Conservation (phyloP, 805 yeast species). For the Candida maltosa region DNA sequence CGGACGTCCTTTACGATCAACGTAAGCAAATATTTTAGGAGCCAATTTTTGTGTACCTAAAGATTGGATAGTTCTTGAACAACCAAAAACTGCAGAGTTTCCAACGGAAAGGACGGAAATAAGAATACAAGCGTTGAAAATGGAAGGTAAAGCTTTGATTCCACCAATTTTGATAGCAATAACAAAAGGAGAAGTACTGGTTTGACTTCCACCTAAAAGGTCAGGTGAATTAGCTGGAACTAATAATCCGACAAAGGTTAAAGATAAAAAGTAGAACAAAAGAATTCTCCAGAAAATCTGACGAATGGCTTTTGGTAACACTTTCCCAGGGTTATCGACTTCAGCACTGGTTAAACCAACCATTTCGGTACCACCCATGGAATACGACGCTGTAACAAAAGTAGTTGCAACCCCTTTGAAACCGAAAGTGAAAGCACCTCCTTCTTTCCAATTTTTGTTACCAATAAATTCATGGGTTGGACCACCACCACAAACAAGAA, state of each 20-base stretch:
- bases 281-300: slow-evolving; percentile 44
- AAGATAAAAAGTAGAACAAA: slow-evolving; percentile 33
- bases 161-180: slow-evolving; percentile 64
- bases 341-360: slow-evolving; percentile 39
- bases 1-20: slow-evolving; percentile 42
- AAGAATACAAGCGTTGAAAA: slow-evolving; percentile 72
- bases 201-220: slow-evolving; percentile 47
- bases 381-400: slow-evolving; percentile 35
- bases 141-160: slow-evolving; percentile 62
- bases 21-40: slow-evolving; percentile 44
- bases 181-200: slow-evolving; percentile 73
- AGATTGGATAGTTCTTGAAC: slow-evolving; percentile 66
- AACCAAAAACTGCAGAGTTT: slow-evolving; percentile 71
- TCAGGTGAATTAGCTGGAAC: slow-evolving; percentile 50
- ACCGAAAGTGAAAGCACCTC: slow-evolving; percentile 35
- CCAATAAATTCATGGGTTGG: slow-evolving; percentile 35
- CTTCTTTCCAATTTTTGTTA: slow-evolving; percentile 25
- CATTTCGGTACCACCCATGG: slow-evolving; percentile 36
- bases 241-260: slow-evolving; percentile 33
- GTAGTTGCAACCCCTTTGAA: slow-evolving; percentile 37
- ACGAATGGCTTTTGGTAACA: slow-evolving; percentile 39
- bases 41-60: slow-evolving; percentile 70
- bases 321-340: slow-evolving; percentile 34
- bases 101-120: slow-evolving; percentile 74
- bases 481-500: slow-evolving; percentile 38